phyloP scores from a whole-genome alignment of 306 rosid genomes.

The Ceratonia siliqua region DNA sequence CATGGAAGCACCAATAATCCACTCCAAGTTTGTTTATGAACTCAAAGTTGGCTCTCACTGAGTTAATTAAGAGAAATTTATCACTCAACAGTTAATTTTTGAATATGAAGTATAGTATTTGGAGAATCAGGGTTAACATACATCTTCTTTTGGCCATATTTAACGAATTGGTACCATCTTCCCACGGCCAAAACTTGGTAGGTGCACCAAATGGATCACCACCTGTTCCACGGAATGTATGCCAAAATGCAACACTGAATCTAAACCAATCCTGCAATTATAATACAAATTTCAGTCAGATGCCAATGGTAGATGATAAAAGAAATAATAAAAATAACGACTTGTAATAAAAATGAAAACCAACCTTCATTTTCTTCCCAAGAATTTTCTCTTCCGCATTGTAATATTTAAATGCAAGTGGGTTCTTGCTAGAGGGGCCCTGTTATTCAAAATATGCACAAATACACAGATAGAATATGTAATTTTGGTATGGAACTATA shows the following conservation, averaged over 20 bases:
- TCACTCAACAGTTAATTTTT: background rate
- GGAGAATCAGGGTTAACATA: conserved; percentile 37
- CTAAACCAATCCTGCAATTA: conserved; percentile 84
- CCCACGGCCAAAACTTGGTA: conserved; percentile 97
- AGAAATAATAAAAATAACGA: background rate
- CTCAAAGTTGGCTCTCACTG: conserved; percentile 95
- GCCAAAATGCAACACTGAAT: conserved; percentile 99
- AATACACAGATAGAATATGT: background rate
- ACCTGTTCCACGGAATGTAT: conserved; percentile 94
- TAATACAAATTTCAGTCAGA: conserved; percentile 17
- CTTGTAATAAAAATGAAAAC: conserved; percentile 29
- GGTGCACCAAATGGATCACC: conserved; percentile 88
- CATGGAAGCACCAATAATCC: conserved; percentile 91
- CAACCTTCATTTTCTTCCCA: conserved; percentile 97
- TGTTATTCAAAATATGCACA: conserved; percentile 28
- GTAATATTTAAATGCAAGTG: conserved; percentile 81
- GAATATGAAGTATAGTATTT: conserved; percentile 11
- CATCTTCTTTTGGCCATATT: conserved; percentile 96
- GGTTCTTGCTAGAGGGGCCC: conserved; percentile 91
- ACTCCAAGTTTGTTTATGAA: conserved; percentile 89
- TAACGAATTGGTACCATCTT: conserved; percentile 91
- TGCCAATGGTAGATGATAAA: conserved; percentile 11
- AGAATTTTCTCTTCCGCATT: conserved; percentile 83
- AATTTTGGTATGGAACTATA: background rate
- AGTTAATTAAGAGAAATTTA: conserved; percentile 22